Conservation (phyloP, 2,329 filamentous ascomycete genomes). For the Mollisiaceae sp. region DNA sequence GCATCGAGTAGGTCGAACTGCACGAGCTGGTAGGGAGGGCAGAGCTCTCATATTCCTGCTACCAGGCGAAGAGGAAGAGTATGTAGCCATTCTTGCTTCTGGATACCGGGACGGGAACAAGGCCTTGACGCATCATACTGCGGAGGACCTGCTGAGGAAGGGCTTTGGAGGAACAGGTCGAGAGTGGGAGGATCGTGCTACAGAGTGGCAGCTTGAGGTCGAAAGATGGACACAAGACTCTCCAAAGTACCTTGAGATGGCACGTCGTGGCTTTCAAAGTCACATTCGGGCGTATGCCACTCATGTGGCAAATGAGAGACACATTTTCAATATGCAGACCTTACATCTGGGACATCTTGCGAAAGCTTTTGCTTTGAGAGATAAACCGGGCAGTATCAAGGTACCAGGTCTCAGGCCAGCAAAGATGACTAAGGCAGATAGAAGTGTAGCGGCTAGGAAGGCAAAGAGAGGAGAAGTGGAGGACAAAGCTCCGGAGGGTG, state of each 20-base stretch:
- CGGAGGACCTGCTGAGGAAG: conserved; percentile 70
- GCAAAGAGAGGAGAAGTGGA: conserved; percentile 45
- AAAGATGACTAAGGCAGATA: conserved; percentile 47
- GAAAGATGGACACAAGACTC: conserved; percentile 70
- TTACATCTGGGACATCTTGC: conserved; percentile 91
- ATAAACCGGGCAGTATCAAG: conserved; percentile 84
- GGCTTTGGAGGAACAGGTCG: conserved; percentile 60
- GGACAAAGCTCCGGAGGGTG: conserved; percentile 43
- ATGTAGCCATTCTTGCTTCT: conserved; percentile 64
- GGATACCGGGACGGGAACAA: conserved; percentile 55
- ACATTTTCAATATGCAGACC: conserved; percentile 89
- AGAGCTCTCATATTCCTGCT: conserved; percentile 88
- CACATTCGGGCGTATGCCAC: conserved; percentile 96
- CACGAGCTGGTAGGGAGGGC: conserved; percentile 87
- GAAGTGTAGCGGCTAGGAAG: conserved; percentile 45
- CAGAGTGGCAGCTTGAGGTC: conserved; percentile 68
- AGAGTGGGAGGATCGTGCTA: conserved; percentile 69
- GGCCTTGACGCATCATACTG: conserved; percentile 67
- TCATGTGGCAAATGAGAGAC: conserved; percentile 82
- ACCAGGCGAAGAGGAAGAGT: conserved; percentile 90
- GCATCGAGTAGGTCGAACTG: conserved; percentile 92
- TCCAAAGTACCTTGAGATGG: conserved; percentile 75
- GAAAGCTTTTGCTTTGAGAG: conserved; percentile 89
- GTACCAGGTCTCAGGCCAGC: conserved; percentile 51
- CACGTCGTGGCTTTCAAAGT: conserved; percentile 84